Conservation (phyloP, 2,329 filamentous ascomycete species). For the Aschersonia sp. region DNA sequence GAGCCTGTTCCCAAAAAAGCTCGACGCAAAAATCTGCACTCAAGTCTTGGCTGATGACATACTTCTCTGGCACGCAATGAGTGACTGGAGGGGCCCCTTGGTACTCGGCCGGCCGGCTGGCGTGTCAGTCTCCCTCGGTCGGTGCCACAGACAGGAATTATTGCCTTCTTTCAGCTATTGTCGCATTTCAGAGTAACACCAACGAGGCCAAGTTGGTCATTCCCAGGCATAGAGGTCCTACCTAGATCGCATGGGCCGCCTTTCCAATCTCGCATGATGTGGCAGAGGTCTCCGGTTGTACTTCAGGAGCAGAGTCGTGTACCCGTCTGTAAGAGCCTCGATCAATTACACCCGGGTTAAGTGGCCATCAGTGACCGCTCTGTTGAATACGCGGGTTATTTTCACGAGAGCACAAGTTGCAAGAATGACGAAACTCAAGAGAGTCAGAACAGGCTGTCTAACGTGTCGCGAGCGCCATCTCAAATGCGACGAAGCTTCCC, state of each 20-base stretch:
- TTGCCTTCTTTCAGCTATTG: background rate
- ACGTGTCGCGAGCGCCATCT: conserved; percentile 82
- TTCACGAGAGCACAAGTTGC: background rate
- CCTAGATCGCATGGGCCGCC: background rate
- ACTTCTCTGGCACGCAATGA: background rate
- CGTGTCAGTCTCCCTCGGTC: background rate
- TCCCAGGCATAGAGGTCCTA: background rate
- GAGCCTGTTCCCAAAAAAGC: too few relatives aligned
- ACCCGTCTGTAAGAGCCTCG: background rate
- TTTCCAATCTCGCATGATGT: background rate
- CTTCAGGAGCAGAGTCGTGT: background rate
- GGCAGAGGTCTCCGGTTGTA: background rate
- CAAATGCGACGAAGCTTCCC: conserved; percentile 69
- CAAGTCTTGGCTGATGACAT: too few relatives aligned
- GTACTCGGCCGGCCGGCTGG: background rate
- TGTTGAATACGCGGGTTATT: background rate
- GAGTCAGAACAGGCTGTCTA: conserved; percentile 79
- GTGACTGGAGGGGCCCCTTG: background rate
- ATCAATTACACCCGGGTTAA: background rate
- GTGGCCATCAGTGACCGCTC: background rate
- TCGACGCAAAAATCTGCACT: too few relatives aligned
- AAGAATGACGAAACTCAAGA: conserved; percentile 36
- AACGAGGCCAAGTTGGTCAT: background rate
- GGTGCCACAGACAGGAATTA: background rate
- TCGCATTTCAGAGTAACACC: background rate